phyloP scores from a whole-genome alignment of 345 rosid genomes.

The Cardiospermum halicacabum region DNA sequence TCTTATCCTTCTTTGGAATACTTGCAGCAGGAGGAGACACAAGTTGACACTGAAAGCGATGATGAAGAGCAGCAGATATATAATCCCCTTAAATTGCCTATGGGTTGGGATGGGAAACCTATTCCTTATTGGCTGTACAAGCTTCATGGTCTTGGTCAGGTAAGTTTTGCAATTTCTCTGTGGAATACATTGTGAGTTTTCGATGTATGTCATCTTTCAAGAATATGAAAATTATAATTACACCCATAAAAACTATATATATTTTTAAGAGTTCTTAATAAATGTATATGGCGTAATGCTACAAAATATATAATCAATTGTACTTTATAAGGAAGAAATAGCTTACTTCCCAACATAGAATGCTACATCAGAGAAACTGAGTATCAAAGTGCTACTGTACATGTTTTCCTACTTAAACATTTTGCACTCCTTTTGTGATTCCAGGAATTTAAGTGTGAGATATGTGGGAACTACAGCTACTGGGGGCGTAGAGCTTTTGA shows the following conservation, averaged over 20 bases:
- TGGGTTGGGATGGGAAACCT: slow-evolving; percentile 99
- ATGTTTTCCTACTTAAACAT: not conserved
- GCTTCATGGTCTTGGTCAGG: slow-evolving; percentile 99
- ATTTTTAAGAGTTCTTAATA: not conserved
- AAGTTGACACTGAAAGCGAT: slow-evolving; percentile 89
- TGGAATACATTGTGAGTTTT: not conserved
- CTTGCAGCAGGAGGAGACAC: slow-evolving; percentile 72
- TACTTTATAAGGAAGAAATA: not conserved
- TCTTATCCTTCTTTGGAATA: slow-evolving; percentile 12
- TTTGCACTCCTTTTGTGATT: not conserved
- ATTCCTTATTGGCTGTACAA: slow-evolving; percentile 99
- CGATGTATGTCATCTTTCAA: not conserved
- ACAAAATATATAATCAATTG: not conserved
- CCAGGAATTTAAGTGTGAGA: slow-evolving; percentile 95
- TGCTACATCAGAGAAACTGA: not conserved
- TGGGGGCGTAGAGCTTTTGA: slow-evolving; percentile 99
- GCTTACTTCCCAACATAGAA: not conserved
- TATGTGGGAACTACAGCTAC: slow-evolving; percentile 90
- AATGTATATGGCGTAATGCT: not conserved
- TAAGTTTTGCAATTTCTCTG: slow-evolving; percentile 19
- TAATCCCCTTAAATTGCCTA: slow-evolving; percentile 91
- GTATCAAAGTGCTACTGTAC: not conserved
- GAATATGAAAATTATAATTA: not conserved
- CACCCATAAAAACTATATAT: not conserved
- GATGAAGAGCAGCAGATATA: slow-evolving; percentile 95